Evolutionary conservation across 1,139 yeast genomes (phyloP).

Genomic region (Blastobotrys petasosporus): DNA sequence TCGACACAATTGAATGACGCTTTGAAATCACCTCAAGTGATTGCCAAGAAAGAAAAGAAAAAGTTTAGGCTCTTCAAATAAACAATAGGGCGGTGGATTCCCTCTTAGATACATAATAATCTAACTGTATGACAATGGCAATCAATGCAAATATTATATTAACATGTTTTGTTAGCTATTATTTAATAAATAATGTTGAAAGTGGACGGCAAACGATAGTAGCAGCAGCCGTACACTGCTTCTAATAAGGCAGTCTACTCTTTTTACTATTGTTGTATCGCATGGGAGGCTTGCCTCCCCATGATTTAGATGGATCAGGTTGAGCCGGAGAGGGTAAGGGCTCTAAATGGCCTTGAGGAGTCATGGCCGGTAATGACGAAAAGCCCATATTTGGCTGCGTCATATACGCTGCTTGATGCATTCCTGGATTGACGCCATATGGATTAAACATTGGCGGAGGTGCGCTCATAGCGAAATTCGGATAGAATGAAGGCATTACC

Average conservation of each 20-base stretch:
- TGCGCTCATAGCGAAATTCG: too few relatives aligned
- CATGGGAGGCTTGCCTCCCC: neutral
- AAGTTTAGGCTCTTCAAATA: constrained; percentile 11
- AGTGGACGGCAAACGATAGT: too few relatives aligned
- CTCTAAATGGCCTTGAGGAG: neutral
- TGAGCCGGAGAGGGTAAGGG: neutral
- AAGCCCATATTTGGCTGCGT: too few relatives aligned
- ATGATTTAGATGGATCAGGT: neutral
- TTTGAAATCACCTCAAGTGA: constrained; percentile 1
- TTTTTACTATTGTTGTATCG: neutral
- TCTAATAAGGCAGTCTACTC: neutral
- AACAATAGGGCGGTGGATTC: too few relatives aligned
- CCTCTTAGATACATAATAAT: too few relatives aligned
- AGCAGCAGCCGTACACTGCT: neutral
- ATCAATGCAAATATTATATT: neutral
- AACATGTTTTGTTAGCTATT: too few relatives aligned
- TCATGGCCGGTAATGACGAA: too few relatives aligned
- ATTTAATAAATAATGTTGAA: too few relatives aligned
- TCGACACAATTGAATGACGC: constrained; percentile 3
- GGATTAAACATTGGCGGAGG: too few relatives aligned
- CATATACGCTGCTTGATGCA: too few relatives aligned
- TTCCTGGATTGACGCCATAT: too few relatives aligned
- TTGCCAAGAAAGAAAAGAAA: constrained; percentile 10
- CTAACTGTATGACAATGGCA: neutral
- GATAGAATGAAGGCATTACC: too few relatives aligned